Evolutionary conservation across 768 basidiomycete genomes (phyloP).

Genomic region (Leccinum pellstonianum): DNA sequence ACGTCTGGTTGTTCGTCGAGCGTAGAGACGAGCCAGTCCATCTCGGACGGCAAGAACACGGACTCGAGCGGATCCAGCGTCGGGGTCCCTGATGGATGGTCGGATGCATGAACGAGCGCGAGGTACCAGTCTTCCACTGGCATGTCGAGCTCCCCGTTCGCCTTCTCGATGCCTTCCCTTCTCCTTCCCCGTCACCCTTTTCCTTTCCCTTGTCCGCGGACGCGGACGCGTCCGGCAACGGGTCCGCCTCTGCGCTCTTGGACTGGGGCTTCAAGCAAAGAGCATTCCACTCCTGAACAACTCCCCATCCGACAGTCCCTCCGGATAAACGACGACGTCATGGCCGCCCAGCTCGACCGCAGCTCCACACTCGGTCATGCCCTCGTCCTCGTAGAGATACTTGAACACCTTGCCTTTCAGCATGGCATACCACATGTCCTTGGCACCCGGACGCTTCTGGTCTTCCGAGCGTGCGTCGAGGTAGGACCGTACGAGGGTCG

Average conservation of each 20-base stretch:
- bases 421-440: conserved; percentile 91
- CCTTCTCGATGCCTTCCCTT: neutral
- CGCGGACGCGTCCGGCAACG: conserved; percentile 40
- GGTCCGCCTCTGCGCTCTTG: conserved; percentile 31
- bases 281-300: conserved; percentile 86
- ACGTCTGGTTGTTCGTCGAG: conserved; percentile 94
- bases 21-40: conserved; percentile 77
- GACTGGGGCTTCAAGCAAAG: conserved; percentile 68
- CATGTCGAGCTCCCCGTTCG: conserved; percentile 55
- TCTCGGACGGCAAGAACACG: conserved; percentile 75
- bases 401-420: conserved; percentile 83
- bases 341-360: conserved; percentile 85
- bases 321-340: conserved; percentile 75
- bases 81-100: conserved; percentile 59
- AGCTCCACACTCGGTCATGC: conserved; percentile 85
- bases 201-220: conserved; percentile 34
- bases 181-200: neutral
- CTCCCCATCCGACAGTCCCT: conserved; percentile 79
- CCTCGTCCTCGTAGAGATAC: conserved; percentile 92
- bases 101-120: conserved; percentile 71
- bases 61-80: conserved; percentile 56
- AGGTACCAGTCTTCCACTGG: conserved; percentile 93
- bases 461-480: conserved; percentile 82
- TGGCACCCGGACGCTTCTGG: conserved; percentile 77
- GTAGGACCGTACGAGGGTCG: conserved; percentile 76